Percentiles rank a stretch among this genome's conserved stretches.
Conservation (phyloP, 2,329 filamentous ascomycete species). For the Pestalotiopsis sp. region DNA sequence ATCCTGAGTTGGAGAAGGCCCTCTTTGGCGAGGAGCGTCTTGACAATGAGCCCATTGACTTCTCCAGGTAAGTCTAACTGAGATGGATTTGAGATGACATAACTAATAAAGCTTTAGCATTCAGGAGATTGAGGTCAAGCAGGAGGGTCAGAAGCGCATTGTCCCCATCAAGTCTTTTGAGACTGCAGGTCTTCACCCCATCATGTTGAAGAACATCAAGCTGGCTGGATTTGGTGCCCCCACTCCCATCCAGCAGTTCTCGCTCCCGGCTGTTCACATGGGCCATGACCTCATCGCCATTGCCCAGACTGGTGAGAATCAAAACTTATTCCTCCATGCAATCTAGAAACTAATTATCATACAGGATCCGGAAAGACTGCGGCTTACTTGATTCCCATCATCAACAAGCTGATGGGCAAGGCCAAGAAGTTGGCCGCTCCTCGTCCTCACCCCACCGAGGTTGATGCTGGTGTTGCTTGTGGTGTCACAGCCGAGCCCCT, state of each 20-base stretch:
- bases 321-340: not conserved
- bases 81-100: not conserved
- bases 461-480: conserved; percentile 47
- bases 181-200: conserved; percentile 81
- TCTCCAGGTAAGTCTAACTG: conserved; percentile 56
- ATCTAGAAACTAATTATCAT: conserved; percentile 9
- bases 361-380: conserved; percentile 95
- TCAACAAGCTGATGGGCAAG: conserved; percentile 95
- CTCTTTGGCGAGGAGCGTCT: conserved; percentile 68
- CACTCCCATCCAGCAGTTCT: conserved; percentile 87
- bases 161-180: conserved; percentile 62
- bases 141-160: conserved; percentile 59
- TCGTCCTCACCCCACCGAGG: conserved; percentile 67
- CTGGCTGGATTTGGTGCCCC: conserved; percentile 72
- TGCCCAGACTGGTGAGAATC: conserved; percentile 81
- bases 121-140: conserved; percentile 53
- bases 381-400: conserved; percentile 84
- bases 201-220: conserved; percentile 76
- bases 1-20: conserved; percentile 70
- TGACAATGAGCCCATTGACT: conserved; percentile 58
- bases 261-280: conserved; percentile 75
- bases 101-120: conserved; percentile 45
- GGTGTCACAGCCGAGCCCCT: conserved; percentile 79
- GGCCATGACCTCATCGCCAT: conserved; percentile 85
- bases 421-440: conserved; percentile 82